These are phyloP conservation scores for Rhododendron ferrugineum DNA, from an alignment of 148 eudicot species.

Conservation along the genomic window DNA sequence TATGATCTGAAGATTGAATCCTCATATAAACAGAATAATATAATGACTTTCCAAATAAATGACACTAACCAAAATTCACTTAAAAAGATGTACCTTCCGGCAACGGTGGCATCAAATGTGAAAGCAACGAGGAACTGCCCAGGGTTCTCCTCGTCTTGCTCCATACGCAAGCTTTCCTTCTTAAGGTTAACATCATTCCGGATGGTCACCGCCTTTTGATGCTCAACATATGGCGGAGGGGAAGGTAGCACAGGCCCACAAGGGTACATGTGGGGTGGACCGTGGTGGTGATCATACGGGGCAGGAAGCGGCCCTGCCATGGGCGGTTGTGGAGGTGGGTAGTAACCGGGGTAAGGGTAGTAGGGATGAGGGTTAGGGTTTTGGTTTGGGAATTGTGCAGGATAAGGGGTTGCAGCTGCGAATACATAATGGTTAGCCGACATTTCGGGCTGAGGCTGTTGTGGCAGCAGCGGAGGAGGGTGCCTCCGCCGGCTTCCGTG, in stretches of 20 bases:
- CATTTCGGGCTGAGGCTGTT: slow-evolving; percentile 40
- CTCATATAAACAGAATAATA: not conserved
- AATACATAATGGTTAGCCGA: slow-evolving; percentile 57
- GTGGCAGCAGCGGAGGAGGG: slow-evolving; percentile 37
- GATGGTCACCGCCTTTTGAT: slow-evolving; percentile 89
- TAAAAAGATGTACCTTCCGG: slow-evolving; percentile 62
- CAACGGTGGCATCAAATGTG: slow-evolving; percentile 78
- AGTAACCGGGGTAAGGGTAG: slow-evolving; percentile 66
- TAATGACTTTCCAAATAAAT: not conserved
- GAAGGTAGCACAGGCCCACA: slow-evolving; percentile 52
- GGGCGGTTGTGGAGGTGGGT: slow-evolving; percentile 34
- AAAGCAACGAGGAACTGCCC: slow-evolving; percentile 76
- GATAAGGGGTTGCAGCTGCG: slow-evolving; percentile 76
- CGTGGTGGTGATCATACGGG: slow-evolving; percentile 73
- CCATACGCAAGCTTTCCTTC: slow-evolving; percentile 80
- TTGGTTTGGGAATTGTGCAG: slow-evolving; percentile 43
- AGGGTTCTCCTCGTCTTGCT: slow-evolving; percentile 66
- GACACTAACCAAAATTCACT: not conserved
- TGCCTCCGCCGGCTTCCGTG: slow-evolving; percentile 30
- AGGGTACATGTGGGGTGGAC: slow-evolving; percentile 40
- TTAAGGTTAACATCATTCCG: slow-evolving; percentile 82
- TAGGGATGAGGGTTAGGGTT: slow-evolving; percentile 46
- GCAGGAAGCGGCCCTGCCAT: slow-evolving; percentile 65
- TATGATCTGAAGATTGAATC: not conserved
- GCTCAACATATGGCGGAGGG: slow-evolving; percentile 68